phyloP scores from a whole-genome alignment of 495 filamentous ascomycete genomes.

The Podospora didyma region DNA sequence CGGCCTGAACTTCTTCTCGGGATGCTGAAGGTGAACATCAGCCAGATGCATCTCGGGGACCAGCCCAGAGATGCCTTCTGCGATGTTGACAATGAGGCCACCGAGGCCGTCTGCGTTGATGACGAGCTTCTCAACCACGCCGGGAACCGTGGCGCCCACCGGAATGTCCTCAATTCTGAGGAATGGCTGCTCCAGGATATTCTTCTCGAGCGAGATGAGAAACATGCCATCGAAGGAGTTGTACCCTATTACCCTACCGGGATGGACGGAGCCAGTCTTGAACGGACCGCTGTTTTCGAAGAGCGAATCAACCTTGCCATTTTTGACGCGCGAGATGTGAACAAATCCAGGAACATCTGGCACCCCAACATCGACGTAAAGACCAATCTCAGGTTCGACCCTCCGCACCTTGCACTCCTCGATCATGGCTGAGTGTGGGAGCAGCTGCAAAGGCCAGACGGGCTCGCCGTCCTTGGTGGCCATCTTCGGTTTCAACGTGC shows the following conservation, averaged over 20 bases:
- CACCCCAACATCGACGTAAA: slow-evolving; percentile 78
- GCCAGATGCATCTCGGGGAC: slow-evolving; percentile 85
- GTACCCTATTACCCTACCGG: slow-evolving; percentile 79
- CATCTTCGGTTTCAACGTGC: slow-evolving; percentile 56
- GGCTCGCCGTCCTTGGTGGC: slow-evolving; percentile 24
- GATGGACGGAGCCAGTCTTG: slow-evolving; percentile 70
- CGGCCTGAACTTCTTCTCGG: slow-evolving; percentile 92
- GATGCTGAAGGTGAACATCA: slow-evolving; percentile 82
- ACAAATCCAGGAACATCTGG: slow-evolving; percentile 76
- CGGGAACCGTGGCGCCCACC: slow-evolving; percentile 76
- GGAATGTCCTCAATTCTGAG: slow-evolving; percentile 83
- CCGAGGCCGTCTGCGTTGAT: slow-evolving; percentile 67
- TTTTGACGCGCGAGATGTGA: slow-evolving; percentile 85
- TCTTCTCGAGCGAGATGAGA: slow-evolving; percentile 77
- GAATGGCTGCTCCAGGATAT: slow-evolving; percentile 80
- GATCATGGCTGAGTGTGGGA: slow-evolving; percentile 72
- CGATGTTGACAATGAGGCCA: slow-evolving; percentile 75
- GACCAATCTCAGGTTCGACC: slow-evolving; percentile 70
- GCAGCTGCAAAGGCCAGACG: slow-evolving; percentile 43
- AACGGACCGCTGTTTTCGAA: slow-evolving; percentile 71
- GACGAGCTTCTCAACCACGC: slow-evolving; percentile 78
- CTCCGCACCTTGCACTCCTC: slow-evolving; percentile 71
- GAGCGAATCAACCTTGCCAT: slow-evolving; percentile 78
- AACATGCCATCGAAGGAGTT: slow-evolving; percentile 82
- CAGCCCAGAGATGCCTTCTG: slow-evolving; percentile 80